Conservation (phyloP, 2,329 filamentous ascomycete genomes). For the Coniochaeta prunicola region DNA sequence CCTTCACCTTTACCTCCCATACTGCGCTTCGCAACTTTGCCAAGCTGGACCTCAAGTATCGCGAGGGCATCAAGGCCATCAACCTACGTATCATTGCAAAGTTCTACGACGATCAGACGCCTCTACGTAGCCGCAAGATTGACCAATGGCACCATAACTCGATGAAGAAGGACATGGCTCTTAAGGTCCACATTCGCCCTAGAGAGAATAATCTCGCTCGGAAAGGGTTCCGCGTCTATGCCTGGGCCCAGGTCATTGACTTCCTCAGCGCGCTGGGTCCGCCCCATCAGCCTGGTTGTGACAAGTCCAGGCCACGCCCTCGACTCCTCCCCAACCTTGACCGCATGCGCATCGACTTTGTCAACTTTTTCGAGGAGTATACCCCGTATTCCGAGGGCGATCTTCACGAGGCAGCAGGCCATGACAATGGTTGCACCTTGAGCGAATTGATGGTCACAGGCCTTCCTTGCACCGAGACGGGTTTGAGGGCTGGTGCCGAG, state of each 20-base stretch:
- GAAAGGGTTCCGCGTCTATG: constrained; percentile 47
- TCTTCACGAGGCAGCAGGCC: constrained; percentile 44
- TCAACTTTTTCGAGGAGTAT: constrained; percentile 43
- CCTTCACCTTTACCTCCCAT: constrained; percentile 47
- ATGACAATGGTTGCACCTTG: constrained; percentile 44
- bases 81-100: constrained; percentile 46
- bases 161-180: constrained; percentile 30
- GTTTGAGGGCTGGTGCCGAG: constrained; percentile 38
- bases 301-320: constrained; percentile 24
- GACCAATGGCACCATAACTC: constrained; percentile 34
- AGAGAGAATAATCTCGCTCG: constrained; percentile 38
- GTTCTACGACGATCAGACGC: constrained; percentile 46
- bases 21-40: constrained; percentile 41
- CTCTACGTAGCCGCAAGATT: constrained; percentile 26
- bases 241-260: constrained; percentile 46
- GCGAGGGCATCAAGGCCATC: constrained; percentile 35
- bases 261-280: constrained; percentile 44
- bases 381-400: constrained; percentile 37
- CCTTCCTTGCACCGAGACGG: constrained; percentile 40
- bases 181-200: constrained; percentile 34
- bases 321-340: constrained; percentile 40
- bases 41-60: constrained; percentile 33
- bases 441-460: constrained; percentile 47
- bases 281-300: constrained; percentile 35
- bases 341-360: constrained; percentile 43